Percentiles rank a stretch among this genome's conserved stretches.
phyloP scores from a whole-genome alignment of 345 rosid species.

The Populus euphratica region DNA sequence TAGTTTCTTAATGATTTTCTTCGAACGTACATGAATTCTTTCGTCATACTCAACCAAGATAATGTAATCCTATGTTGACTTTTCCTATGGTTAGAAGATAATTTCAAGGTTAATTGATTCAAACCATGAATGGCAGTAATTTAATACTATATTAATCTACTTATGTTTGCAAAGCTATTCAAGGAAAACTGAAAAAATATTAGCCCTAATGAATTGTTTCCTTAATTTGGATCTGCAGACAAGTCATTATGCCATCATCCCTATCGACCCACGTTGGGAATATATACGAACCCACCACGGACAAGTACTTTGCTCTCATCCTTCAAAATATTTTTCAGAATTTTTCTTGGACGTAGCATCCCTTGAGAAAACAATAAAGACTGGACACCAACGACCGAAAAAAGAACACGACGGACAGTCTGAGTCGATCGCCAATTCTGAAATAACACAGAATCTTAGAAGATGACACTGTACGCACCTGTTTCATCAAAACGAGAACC shows the following conservation, averaged over 20 bases:
- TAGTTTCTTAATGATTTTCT: background rate
- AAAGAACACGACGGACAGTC: no score
- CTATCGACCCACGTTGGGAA: background rate
- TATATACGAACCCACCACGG: background rate
- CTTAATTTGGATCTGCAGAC: background rate
- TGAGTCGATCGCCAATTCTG: background rate
- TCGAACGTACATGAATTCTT: no score
- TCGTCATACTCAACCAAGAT: background rate
- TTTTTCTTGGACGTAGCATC: background rate
- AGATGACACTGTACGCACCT: background rate
- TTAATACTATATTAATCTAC: no score
- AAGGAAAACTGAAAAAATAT: no score
- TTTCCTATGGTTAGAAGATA: no score
- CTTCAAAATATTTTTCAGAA: background rate
- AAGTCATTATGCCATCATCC: background rate
- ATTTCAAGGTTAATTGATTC: no score
- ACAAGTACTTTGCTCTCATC: background rate
- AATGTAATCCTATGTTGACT: no score
- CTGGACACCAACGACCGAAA: no score
- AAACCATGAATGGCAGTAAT: no score
- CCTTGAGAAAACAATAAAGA: background rate
- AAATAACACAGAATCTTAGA: background rate
- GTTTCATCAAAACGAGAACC: background rate
- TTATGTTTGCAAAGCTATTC: no score
- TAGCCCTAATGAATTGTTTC: background rate